Conservation (phyloP, 1,284 basidiomycete genomes). For the Irpex sp. region DNA sequence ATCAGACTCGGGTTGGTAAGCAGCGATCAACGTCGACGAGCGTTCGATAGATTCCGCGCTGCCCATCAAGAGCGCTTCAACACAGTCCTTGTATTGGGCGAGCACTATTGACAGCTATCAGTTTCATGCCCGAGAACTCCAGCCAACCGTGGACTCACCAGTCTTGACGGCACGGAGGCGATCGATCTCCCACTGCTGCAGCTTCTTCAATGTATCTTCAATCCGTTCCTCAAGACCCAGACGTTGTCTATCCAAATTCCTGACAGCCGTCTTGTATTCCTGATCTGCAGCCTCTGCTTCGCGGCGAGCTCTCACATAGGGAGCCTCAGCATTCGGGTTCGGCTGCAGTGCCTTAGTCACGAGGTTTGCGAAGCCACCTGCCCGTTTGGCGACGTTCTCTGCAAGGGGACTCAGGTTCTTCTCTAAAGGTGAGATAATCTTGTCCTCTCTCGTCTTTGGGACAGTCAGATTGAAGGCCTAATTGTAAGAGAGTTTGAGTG, state of each 20-base stretch:
- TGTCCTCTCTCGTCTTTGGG: constrained; percentile 27
- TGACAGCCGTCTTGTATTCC: constrained; percentile 70
- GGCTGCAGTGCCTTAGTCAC: constrained; percentile 67
- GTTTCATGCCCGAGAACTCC: constrained; percentile 6
- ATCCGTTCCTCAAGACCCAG: constrained; percentile 81
- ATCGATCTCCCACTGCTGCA: constrained; percentile 86
- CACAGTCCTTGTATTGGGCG: constrained; percentile 78
- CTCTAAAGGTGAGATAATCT: constrained; percentile 30
- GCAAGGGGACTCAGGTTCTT: constrained; percentile 42
- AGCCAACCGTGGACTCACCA: constrained; percentile 37
- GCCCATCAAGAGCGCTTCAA: constrained; percentile 66
- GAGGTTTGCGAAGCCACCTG: constrained; percentile 65
- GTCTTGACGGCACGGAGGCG: constrained; percentile 81
- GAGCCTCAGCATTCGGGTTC: constrained; percentile 52
- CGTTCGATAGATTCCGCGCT: constrained; percentile 64
- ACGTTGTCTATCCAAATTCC: constrained; percentile 76
- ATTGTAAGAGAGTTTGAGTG: neutral
- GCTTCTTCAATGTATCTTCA: constrained; percentile 74
- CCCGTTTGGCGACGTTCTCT: constrained; percentile 63
- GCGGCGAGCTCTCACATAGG: constrained; percentile 63
- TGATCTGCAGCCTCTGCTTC: constrained; percentile 81
- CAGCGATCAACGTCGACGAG: constrained; percentile 71
- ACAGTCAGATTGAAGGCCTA: constrained; percentile 68
- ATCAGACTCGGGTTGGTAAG: constrained; percentile 85
- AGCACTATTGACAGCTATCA: constrained; percentile 46